Percentiles rank a stretch among this genome's conserved stretches.
Conservation (phyloP, 192 early-diverging fungal genomes). For the Coemansia reversa region DNA sequence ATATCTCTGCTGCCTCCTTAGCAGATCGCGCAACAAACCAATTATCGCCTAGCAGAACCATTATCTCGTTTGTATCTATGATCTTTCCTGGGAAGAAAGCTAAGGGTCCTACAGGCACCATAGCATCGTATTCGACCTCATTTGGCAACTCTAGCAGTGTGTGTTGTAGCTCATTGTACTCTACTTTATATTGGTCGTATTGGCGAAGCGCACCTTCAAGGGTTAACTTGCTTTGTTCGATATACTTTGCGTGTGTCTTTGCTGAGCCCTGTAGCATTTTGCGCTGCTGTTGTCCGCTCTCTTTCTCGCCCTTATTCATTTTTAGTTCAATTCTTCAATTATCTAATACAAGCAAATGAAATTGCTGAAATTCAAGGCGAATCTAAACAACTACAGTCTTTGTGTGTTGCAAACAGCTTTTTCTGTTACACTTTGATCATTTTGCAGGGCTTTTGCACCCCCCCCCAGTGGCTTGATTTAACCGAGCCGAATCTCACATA, state of each 20-base stretch:
- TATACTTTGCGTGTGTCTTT: conserved; percentile 19
- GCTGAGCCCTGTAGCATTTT: neutral
- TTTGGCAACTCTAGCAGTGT: conserved; percentile 26
- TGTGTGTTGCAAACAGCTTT: no score
- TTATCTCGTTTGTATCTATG: conserved; percentile 90
- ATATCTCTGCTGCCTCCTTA: conserved; percentile 70
- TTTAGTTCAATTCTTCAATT: conserved; percentile 2
- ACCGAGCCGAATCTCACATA: no score
- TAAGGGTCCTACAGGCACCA: conserved; percentile 79
- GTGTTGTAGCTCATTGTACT: conserved; percentile 37
- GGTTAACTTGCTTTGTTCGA: conserved; percentile 4
- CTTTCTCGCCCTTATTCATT: no score
- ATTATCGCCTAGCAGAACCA: conserved; percentile 87
- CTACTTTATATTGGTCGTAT: conserved; percentile 31
- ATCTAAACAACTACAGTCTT: no score
- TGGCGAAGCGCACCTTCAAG: conserved; percentile 21
- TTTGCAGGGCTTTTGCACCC: no score
- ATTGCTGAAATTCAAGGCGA: no score
- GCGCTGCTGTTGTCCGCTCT: neutral
- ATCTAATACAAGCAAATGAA: no score
- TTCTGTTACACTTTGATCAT: no score
- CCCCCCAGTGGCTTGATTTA: no score
- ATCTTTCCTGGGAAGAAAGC: conserved; percentile 87
- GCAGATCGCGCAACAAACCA: conserved; percentile 86
- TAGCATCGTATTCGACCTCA: conserved; percentile 35